phyloP scores from a whole-genome alignment of 2,329 filamentous ascomycete genomes.

The Beauveria sp. region DNA sequence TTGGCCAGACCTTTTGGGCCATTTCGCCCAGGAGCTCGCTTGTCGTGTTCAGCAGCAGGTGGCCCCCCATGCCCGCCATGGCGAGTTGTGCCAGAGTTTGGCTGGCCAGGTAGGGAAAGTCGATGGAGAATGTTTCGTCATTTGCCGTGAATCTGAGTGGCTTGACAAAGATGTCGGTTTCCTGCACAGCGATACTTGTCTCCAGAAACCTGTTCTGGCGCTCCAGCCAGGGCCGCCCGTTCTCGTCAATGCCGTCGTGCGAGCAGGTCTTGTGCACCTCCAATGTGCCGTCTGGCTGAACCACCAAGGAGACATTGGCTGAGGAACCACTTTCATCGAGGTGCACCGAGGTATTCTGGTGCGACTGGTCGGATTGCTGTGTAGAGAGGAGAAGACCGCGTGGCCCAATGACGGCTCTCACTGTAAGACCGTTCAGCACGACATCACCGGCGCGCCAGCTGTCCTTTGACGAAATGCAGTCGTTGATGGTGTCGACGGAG shows the following conservation, averaged over 20 bases:
- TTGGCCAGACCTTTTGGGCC: conserved; percentile 1
- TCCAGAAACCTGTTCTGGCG: conserved; percentile 3
- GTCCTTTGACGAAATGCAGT: background rate
- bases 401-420: background rate
- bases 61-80: conserved; percentile 21
- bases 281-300: background rate
- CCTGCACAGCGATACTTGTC: background rate
- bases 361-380: background rate
- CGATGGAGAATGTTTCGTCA: background rate
- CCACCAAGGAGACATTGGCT: background rate
- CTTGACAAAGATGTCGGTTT: conserved; percentile 6
- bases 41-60: conserved; percentile 16
- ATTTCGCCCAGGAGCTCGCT: conserved; percentile 2
- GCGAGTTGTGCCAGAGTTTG: conserved; percentile 7
- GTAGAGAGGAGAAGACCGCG: conserved; percentile 4
- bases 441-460: background rate
- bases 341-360: background rate
- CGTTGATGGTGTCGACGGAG: conserved; percentile 3
- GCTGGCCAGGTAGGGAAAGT: conserved; percentile 8
- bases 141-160: background rate
- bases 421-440: background rate
- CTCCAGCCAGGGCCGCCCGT: conserved; percentile 5
- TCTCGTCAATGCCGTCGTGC: conserved; percentile 8
- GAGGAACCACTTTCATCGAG: conserved; percentile 8
- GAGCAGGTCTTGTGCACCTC: conserved; percentile 6